Conservation (phyloP, 2,329 filamentous ascomycete genomes). For the Xylariales sp. region DNA sequence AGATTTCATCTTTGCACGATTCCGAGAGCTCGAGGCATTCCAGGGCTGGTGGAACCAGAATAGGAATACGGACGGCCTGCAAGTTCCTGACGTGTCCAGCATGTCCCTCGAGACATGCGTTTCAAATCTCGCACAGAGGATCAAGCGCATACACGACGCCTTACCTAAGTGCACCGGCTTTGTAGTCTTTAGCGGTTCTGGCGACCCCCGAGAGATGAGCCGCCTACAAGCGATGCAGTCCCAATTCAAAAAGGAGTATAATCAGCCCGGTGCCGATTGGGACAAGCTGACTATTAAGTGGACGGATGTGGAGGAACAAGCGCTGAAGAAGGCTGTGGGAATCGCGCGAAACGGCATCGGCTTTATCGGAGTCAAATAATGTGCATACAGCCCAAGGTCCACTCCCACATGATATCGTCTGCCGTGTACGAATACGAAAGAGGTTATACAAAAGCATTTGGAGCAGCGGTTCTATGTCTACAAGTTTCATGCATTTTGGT, state of each 20-base stretch:
- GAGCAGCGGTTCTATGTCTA: conserved; percentile 5
- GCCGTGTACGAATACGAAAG: conserved; percentile 25
- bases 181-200: conserved; percentile 73
- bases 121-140: conserved; percentile 58
- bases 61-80: conserved; percentile 53
- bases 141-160: conserved; percentile 66
- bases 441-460: conserved; percentile 21
- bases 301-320: conserved; percentile 75
- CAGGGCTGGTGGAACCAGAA: conserved; percentile 76
- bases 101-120: conserved; percentile 60
- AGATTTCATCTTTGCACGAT: conserved; percentile 74
- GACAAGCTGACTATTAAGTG: conserved; percentile 74
- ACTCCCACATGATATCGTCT: conserved; percentile 13
- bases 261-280: conserved; percentile 70
- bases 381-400: not conserved
- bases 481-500: conserved; percentile 13
- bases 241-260: conserved; percentile 73
- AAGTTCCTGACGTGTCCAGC: conserved; percentile 46
- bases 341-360: conserved; percentile 71
- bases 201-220: conserved; percentile 75
- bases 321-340: conserved; percentile 66
- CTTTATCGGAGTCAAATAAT: conserved; percentile 72
- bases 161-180: conserved; percentile 74
- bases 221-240: conserved; percentile 69
- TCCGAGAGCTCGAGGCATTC: conserved; percentile 72